Base-by-base conservation (phyloP, 768 basidiomycete genomes). In the Lactarius tabidus region DNA sequence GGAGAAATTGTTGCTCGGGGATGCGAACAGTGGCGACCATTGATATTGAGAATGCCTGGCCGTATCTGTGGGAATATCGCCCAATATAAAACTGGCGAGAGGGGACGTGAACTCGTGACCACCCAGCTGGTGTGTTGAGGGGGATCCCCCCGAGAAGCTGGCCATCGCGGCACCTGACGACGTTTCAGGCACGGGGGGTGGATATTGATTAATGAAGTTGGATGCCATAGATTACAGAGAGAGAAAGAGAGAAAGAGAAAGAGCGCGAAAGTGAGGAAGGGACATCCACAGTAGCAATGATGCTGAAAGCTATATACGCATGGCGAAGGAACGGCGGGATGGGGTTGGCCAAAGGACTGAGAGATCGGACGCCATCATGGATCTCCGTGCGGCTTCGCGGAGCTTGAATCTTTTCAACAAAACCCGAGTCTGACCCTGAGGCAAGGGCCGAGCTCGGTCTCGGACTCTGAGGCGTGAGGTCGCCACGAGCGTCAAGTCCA, bases 261-360 rank as follows among this genome's bases (percentile, higher is more conserved):
- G 65, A 66, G 45, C 48, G 60, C 54, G 59, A 57, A 39, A 48
- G 59, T 15, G 59, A 61, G 64, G 59, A 61, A 55, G 59, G 65
- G 65, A 59, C 41, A 60, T 41, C 48, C 43, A 57, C 54, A 54
- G 48, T 59, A 62, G 60, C 56, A 66, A 53, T 66, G 65, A 66
- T 66, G 65, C 23, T 62, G 57, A 60, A 62, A 66, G 65, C 65
- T 66, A 66, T 66, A 66, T 66, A 66, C 65, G 65, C 65, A 66
- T 66, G 65, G 65, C 60, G 65, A 62, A 57, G 59, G 51, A 62
- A 65, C 54, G 64, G 65, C 65, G 65, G 65, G 65, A 62, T 66
- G 65, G 61, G 61, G 64, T 48, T 62, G 60, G 60, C 56, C 56
- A 58, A 33, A 54, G 33, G 51, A 61, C 60, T 66, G 60, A 58